Conservation (phyloP, 2,329 filamentous ascomycete species). For the Pseudohalonectria lignicola region DNA sequence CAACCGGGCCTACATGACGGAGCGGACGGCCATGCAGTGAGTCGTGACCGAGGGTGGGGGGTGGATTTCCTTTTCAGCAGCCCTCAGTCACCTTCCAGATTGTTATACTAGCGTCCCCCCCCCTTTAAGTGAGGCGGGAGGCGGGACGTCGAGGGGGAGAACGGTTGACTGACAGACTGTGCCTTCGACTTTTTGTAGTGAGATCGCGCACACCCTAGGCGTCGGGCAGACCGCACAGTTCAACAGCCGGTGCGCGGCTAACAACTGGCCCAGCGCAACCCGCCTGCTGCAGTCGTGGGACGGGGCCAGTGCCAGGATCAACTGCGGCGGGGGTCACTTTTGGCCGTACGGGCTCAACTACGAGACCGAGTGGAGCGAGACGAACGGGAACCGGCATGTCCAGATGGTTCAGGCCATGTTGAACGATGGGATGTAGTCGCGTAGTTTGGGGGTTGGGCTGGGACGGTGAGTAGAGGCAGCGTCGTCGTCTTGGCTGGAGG, state of each 20-base stretch:
- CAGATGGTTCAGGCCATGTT: conserved; percentile 33
- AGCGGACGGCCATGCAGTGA: conserved; percentile 36
- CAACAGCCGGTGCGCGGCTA: conserved; percentile 22
- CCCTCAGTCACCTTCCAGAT: no score
- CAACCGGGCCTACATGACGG: conserved; percentile 33
- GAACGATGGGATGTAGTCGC: conserved; percentile 23
- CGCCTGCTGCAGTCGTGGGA: conserved; percentile 29
- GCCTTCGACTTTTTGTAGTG: no score
- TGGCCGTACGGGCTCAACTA: conserved; percentile 31
- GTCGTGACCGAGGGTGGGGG: no score
- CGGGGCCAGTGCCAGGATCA: conserved; percentile 22
- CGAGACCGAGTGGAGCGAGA: conserved; percentile 32
- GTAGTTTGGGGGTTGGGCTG: no score
- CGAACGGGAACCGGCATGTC: conserved; percentile 29
- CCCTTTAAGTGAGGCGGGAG: no score
- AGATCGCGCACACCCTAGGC: conserved; percentile 35
- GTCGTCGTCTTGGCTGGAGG: no score
- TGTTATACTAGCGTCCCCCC: no score
- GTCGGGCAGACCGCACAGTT: conserved; percentile 32
- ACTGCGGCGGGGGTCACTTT: conserved; percentile 26
- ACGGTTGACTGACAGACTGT: no score
- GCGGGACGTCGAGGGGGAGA: no score
- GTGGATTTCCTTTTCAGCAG: no score
- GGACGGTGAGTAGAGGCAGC: no score
- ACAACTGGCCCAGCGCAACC: conserved; percentile 28